Base-by-base conservation (phyloP, 192 early-diverging fungal genomes). In the Gorgonomyces haynaldii region DNA sequence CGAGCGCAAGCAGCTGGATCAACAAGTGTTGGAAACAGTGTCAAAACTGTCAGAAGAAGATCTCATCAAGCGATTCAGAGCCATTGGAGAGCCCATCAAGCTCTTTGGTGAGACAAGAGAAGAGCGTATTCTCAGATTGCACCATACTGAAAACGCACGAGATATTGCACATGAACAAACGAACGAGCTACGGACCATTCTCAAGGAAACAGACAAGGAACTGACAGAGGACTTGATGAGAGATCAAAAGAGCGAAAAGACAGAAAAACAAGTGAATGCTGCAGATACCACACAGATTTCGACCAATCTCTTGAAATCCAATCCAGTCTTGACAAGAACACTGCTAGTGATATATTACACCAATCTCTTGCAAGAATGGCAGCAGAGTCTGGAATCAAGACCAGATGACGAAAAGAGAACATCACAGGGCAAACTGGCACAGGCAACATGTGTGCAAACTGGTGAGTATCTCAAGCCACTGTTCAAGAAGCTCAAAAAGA, bases 381-480 rank as follows among this genome's bases (percentile, higher is more conserved):
- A 83, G 35, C 72, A 70, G 34, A 76, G 69, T 20, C 61, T 98
- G 57, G 76, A 78, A 15, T 60, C 67, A 13, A 73, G 88, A 12
- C 78, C 85, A 13, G 84, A 92, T 37, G 86, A 87, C 23, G 76
- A 81, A 17, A 86, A 87, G 42, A 71, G 83, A 37, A 80, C 79
- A 38, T 74, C 78, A 12, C 70, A 83, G 41, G 88, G 92, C 44
- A 90, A 92, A 57, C 54, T 82, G 44, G 76, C 77, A 1, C 75
- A 83, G 2, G 89, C 88, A 12, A 89, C 81, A 13, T 82, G 85
- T 53, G 72, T 67, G 12, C 95, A 96, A 60, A 82, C 84, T 12
- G 70, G 72, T 6, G 90, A 95, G 44, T 89, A 94, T 56, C 53
- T 98, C 42, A 79, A 80, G 54, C 95, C 95, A n/a, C 81, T 96